Conservation (phyloP, 2,329 filamentous ascomycete species). For the Cytospora mali region DNA sequence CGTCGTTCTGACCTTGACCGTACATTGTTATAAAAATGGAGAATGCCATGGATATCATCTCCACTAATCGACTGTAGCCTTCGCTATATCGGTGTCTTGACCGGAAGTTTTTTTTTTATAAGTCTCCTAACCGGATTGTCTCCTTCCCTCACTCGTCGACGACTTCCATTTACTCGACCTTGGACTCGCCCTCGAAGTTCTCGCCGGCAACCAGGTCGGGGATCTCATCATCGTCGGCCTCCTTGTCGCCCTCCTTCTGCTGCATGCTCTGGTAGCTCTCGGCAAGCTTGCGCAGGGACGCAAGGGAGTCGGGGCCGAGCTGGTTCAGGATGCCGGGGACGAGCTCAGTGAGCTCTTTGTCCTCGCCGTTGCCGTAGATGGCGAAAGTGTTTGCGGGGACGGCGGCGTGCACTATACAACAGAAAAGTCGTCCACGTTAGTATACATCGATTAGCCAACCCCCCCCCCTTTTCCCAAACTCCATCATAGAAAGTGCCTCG, state of each 20-base stretch:
- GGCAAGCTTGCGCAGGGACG: slow-evolving; percentile 95
- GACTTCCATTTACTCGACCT: slow-evolving; percentile 75
- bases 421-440: too few relatives aligned
- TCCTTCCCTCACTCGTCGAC: slow-evolving; percentile 14
- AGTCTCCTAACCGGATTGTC: slow-evolving; percentile 21
- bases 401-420: slow-evolving; percentile 80
- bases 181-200: slow-evolving; percentile 84
- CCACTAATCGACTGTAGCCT: slow-evolving; percentile 14
- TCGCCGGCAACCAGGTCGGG: slow-evolving; percentile 95
- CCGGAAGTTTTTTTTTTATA: background rate
- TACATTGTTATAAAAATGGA: slow-evolving; percentile 26
- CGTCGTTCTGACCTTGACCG: slow-evolving; percentile 27
- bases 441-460: too few relatives aligned
- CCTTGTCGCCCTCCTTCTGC: slow-evolving; percentile 81
- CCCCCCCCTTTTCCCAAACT: too few relatives aligned
- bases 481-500: too few relatives aligned
- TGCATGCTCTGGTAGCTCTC: slow-evolving; percentile 99
- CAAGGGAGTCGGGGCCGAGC: slow-evolving; percentile 96
- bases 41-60: slow-evolving; percentile 23
- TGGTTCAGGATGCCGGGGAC: slow-evolving; percentile 99
- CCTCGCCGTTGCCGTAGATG: slow-evolving; percentile 98
- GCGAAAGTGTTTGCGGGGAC: slow-evolving; percentile 99
- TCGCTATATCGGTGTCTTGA: slow-evolving; percentile 3
- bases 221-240: slow-evolving; percentile 88
- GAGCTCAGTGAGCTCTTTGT: slow-evolving; percentile 99